Conservation (phyloP, 208 protist species). For the Acanthamoeba lenticulata region DNA sequence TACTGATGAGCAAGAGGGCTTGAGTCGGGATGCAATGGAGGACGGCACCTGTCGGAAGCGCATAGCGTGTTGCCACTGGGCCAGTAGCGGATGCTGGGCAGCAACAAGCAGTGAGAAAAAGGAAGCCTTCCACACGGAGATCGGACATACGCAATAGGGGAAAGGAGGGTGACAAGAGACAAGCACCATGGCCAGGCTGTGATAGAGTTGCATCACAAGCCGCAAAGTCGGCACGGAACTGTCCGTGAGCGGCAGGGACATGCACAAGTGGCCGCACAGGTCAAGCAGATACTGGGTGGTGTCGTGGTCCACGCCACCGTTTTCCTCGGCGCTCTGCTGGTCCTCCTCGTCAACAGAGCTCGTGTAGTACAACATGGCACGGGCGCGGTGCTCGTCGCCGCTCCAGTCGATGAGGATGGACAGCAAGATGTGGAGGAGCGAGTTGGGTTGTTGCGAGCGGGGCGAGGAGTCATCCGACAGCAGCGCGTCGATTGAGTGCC, state of each 20-base stretch:
- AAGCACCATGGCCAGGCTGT: not conserved
- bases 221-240: not conserved
- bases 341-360: not conserved
- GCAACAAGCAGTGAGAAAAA: not conserved
- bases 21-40: too few species aligned
- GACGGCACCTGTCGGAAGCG: not conserved
- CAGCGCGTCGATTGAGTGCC: not conserved
- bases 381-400: not conserved
- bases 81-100: not conserved
- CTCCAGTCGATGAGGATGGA: constrained; percentile 6
- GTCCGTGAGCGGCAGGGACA: not conserved
- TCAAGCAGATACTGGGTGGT: not conserved
- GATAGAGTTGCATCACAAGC: not conserved
- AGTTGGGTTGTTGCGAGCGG: not conserved
- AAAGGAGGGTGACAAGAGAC: not conserved
- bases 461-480: not conserved
- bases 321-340: not conserved
- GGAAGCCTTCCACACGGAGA: too few species aligned
- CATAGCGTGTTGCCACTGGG: not conserved
- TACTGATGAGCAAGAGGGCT: too few species aligned
- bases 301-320: not conserved
- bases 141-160: too few species aligned
- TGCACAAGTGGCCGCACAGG: not conserved
- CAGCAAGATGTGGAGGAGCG: not conserved
- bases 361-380: not conserved